Percentiles rank a stretch among this genome's conserved stretches.
Evolutionary conservation across 805 yeast genomes (phyloP).

Genomic region (Ogataea polymorpha): DNA sequence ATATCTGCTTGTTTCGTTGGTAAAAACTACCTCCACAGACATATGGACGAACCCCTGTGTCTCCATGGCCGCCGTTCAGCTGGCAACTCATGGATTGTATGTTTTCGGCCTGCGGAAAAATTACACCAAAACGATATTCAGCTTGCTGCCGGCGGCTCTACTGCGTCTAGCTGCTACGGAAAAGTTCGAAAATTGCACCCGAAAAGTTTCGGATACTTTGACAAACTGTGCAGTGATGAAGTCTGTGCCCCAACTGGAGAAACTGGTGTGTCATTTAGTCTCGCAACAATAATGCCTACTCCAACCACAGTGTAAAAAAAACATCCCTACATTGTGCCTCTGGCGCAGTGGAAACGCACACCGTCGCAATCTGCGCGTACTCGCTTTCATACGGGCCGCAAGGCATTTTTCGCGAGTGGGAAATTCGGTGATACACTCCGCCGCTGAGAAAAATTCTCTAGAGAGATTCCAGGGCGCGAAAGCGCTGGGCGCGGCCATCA

Average conservation of each 20-base stretch:
- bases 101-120: slow-evolving; percentile 11
- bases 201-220: not conserved
- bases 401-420: slow-evolving; percentile 35
- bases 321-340: slow-evolving; percentile 11
- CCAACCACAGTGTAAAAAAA: not conserved
- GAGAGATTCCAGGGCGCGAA: slow-evolving; percentile 38
- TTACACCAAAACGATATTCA: slow-evolving; percentile 13
- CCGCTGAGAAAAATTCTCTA: slow-evolving; percentile 29
- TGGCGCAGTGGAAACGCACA: slow-evolving; percentile 20
- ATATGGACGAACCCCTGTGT: slow-evolving; percentile 15
- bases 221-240: not conserved
- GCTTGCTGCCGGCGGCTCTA: slow-evolving; percentile 6
- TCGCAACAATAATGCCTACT: not conserved
- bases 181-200: not conserved
- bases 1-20: slow-evolving; percentile 36
- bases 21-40: slow-evolving; percentile 30
- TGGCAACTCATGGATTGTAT: slow-evolving; percentile 14
- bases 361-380: slow-evolving; percentile 34
- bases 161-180: not conserved
- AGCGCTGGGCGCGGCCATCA: slow-evolving; percentile 39
- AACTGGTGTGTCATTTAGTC: not conserved
- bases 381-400: slow-evolving; percentile 32
- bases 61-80: slow-evolving; percentile 7
- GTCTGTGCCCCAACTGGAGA: not conserved
- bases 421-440: slow-evolving; percentile 39